Conservation (phyloP, 352 stramenopile genomes). For the Globisporangium acanthophoron region DNA sequence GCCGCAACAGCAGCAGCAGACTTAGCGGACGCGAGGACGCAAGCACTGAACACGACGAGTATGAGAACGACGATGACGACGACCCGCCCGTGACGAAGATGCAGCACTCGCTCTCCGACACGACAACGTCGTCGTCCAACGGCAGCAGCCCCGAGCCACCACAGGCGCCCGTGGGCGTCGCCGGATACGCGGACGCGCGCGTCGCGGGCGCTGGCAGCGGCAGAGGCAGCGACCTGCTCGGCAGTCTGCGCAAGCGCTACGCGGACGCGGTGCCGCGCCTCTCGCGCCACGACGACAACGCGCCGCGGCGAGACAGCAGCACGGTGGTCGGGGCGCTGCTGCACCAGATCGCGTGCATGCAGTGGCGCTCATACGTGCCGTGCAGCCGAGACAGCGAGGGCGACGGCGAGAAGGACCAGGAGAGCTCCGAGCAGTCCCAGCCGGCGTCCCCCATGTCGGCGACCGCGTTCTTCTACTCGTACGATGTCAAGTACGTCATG, state of each 20-base stretch:
- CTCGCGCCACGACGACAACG: background rate
- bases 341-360: conserved; percentile 19
- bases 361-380: conserved; percentile 20
- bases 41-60: background rate
- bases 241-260: conserved; percentile 9
- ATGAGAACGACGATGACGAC: conserved; percentile 4
- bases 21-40: background rate
- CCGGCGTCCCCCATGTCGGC: conserved; percentile 7
- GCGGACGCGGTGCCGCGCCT: conserved; percentile 11
- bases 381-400: conserved; percentile 7
- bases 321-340: conserved; percentile 11
- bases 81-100: conserved; percentile 17
- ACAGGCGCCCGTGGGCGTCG: background rate
- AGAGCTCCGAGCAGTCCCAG: background rate
- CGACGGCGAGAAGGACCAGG: conserved; percentile 1
- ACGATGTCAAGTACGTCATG: conserved; percentile 30
- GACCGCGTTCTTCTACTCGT: conserved; percentile 12
- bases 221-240: conserved; percentile 19
- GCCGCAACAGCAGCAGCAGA: conserved; percentile 4
- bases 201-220: background rate
- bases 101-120: conserved; percentile 48
- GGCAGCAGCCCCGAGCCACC: conserved; percentile 9
- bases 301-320: conserved; percentile 1
- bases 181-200: too few species aligned
- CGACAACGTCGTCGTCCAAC: conserved; percentile 33